Base-by-base conservation (phyloP, 345 rosid genomes). In the Hibiscus tridactylites region DNA sequence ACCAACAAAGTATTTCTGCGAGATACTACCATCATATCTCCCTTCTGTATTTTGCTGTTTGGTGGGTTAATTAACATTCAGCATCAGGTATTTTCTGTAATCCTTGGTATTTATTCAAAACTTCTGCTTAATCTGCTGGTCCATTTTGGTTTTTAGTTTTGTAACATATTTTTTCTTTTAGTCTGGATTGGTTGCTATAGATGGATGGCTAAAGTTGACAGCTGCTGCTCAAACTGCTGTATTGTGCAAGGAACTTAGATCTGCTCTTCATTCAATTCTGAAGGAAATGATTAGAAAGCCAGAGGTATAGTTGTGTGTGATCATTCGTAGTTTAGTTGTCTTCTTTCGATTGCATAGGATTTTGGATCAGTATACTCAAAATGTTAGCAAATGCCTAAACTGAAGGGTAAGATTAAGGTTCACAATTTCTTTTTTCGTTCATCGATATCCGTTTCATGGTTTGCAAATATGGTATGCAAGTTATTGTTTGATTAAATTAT, bases 151-250 rank as follows among this genome's bases (percentile, higher is more conserved):
- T 2, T 29, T 12, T 56, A 33, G 37, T 62, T 61, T 21, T 37
- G 17, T 1, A 44, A 21, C 61, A 19, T 49, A 44, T 24, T 58
- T 19, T 76, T 44, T 9, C 35, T 39, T 50, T 63, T 86, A 93
- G 97, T 79, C 84, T 52, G 92, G 97, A 75, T 68, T 81, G 73
- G 87, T 93, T 17, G 81, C 79, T 1, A 72, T 91, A 39, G 98
- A 93, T 82, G 96, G 95, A 75, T 91, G 97, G 98, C 71, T 89
- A 69, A 91, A 87, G 82, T 75, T 93, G 82, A 79, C 86, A 68
- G 97, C 98, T 44, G 88, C 97, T 52, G 98, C 97, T 11, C 98
- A 91, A 76, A 89, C 87, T n/a, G 98, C 97, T 31, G 96, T 91
- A 73, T 78, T 93, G 81, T 91, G 91, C 71, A 93, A 89, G 88